Base-by-base conservation (phyloP, 2,329 filamentous ascomycete genomes). In the Ceratocystis diversiconidia region DNA sequence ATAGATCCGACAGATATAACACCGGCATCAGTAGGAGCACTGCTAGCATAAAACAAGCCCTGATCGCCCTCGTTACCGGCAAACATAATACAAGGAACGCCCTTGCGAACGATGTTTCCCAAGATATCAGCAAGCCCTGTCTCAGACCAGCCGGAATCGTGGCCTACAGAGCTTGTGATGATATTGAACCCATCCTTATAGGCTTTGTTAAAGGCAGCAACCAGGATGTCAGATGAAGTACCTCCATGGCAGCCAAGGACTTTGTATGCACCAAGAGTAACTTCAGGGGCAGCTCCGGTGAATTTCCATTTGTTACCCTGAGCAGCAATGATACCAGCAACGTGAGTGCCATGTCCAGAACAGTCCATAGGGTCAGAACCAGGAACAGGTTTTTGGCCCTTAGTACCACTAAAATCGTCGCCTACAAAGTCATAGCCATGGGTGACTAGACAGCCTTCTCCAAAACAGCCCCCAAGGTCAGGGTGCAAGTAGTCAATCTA, bases 381-480 rank as follows among this genome's bases (percentile, higher is more conserved):
- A 1, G 80, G 79, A 0, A 73, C 67, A 7, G 77, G 76, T 17
- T 60, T 52, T 32, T 36, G 63, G n/a, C 50, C n/a, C 17, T 12
- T 43, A 30, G 46, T 68, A 5, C 76, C 76, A 57, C 69, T 74
- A 72, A 79, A 83, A 61, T 74, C 74, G 65, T 86, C 81, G 19
- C 83, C 84, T 19, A 85, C 79, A 52, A 85, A 75, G 68, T 85
- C 83, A 44, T 76, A 76, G 19, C 85, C 85, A 66, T 79, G 80
- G 2, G 77, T 76, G 19, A 87, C 81, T 50, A 85, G 75, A 69
- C 80, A 86, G 12, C 78, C 82, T 0, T 76, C 70, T 1, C 85
- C 85, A 70, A 86, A 86, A 70, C 84, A 84, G 60, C 83, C 83
- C 44, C 85, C 85, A 0, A 88, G 78, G 32, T 82, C 82, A 1